phyloP scores from a whole-genome alignment of 2,329 filamentous ascomycete genomes.

The Blastomyces gilchristii region DNA sequence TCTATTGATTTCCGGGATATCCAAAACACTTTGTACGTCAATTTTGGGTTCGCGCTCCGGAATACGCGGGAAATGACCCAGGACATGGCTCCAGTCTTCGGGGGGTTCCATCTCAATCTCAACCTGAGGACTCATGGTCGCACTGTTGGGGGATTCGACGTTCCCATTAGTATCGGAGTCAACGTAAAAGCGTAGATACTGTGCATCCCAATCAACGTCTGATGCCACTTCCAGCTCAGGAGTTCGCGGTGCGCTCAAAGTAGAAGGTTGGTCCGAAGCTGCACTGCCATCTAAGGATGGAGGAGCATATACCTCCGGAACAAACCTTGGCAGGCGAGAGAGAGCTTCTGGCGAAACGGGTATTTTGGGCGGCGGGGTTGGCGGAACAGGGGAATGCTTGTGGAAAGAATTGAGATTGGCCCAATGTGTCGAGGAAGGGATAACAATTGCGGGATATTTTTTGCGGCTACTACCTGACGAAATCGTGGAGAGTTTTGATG shows the following conservation, averaged over 20 bases:
- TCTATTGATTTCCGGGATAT: conserved; percentile 12
- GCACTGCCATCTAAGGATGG: conserved; percentile 85
- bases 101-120: conserved; percentile 32
- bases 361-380: conserved; percentile 46
- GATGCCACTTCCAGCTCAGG: conserved; percentile 55
- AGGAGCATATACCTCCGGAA: conserved; percentile 67
- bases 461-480: conserved; percentile 34
- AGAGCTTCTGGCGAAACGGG: conserved; percentile 67
- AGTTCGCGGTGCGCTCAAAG: conserved; percentile 73
- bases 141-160: conserved; percentile 18
- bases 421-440: conserved; percentile 38
- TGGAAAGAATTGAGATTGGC: conserved; percentile 17
- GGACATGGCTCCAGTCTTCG: conserved; percentile 51
- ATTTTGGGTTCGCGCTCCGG: conserved; percentile 21
- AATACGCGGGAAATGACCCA: conserved; percentile 33
- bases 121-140: conserved; percentile 22
- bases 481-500: conserved; percentile 29
- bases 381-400: conserved; percentile 38
- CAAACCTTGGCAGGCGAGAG: conserved; percentile 57
- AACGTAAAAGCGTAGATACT: conserved; percentile 26
- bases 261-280: conserved; percentile 76
- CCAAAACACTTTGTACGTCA: conserved; percentile 14
- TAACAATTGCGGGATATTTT: conserved; percentile 49
- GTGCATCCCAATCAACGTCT: conserved; percentile 51
- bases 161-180: conserved; percentile 25